Percentiles rank a stretch among this genome's conserved stretches.
Conservation (phyloP, 2,329 filamentous ascomycete species). For the Aureobasidium lini region DNA sequence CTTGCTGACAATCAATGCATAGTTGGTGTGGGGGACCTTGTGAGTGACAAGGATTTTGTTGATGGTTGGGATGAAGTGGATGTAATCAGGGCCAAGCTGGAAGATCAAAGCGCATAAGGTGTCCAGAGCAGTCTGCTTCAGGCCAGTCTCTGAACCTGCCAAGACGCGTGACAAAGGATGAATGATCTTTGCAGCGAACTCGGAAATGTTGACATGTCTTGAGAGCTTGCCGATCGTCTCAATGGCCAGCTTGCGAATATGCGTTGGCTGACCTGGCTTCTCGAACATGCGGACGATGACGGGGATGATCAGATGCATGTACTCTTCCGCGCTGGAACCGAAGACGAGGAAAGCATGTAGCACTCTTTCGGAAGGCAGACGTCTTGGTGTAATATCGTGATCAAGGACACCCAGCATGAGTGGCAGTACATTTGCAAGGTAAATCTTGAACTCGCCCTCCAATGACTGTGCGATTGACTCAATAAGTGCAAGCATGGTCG, state of each 20-base stretch:
- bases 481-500: constrained; percentile 83
- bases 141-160: constrained; percentile 59
- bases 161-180: constrained; percentile 84
- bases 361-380: constrained; percentile 80
- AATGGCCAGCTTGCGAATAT: constrained; percentile 79
- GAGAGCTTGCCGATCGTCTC: constrained; percentile 93
- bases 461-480: constrained; percentile 90
- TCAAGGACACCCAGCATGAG: constrained; percentile 93
- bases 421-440: constrained; percentile 79
- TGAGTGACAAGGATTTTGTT: constrained; percentile 74
- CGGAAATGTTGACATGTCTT: constrained; percentile 91
- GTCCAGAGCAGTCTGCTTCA: constrained; percentile 80
- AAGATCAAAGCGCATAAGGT: constrained; percentile 93
- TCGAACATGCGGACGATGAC: constrained; percentile 94
- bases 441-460: constrained; percentile 97
- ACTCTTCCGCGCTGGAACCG: constrained; percentile 90
- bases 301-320: constrained; percentile 97
- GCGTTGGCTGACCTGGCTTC: constrained; percentile 70
- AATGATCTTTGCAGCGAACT: constrained; percentile 93
- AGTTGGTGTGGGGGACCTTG: constrained; percentile 87
- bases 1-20: constrained; percentile 85
- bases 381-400: constrained; percentile 66
- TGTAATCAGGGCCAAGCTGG: constrained; percentile 89
- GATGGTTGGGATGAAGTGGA: constrained; percentile 88
- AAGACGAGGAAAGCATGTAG: constrained; percentile 94